These are phyloP conservation scores for Penicillium sp. DNA, from an alignment of 2,329 filamentous ascomycete species.

Conservation along the genomic window DNA sequence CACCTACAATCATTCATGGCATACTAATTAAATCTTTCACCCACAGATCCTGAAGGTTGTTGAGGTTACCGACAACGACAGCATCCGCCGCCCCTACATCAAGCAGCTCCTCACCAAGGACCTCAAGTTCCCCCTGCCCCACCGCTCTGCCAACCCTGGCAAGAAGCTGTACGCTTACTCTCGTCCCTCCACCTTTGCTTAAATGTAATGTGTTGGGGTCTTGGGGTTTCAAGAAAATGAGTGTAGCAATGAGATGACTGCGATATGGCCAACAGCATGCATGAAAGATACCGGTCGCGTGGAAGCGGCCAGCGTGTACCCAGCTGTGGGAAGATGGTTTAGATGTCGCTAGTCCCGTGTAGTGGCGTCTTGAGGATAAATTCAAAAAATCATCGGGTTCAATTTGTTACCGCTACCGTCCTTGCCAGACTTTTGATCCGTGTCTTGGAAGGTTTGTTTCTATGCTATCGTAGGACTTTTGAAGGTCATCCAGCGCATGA, in stretches of 20 bases:
- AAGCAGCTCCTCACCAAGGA: slow-evolving; percentile 93
- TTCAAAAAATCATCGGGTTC: slow-evolving; percentile 34
- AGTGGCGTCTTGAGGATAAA: slow-evolving; percentile 36
- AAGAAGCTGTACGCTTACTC: slow-evolving; percentile 90
- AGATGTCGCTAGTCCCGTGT: slow-evolving; percentile 38
- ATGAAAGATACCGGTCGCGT: slow-evolving; percentile 34
- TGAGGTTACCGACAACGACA: slow-evolving; percentile 89
- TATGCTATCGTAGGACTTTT: no score
- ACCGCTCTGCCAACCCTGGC: slow-evolving; percentile 81
- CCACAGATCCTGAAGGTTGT: slow-evolving; percentile 92
- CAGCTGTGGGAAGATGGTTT: slow-evolving; percentile 32
- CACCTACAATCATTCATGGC: background rate
- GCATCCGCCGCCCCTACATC: slow-evolving; percentile 98
- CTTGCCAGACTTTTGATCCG: background rate
- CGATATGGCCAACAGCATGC: slow-evolving; percentile 39
- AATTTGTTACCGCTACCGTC: slow-evolving; percentile 16
- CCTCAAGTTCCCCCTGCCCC: slow-evolving; percentile 97
- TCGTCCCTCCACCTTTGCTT: slow-evolving; percentile 97
- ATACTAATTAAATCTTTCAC: background rate
- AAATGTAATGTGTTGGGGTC: slow-evolving; percentile 47
- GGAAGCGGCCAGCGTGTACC: slow-evolving; percentile 33
- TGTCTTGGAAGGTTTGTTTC: no score
- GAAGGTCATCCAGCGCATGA: no score
- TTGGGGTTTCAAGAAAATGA: slow-evolving; percentile 29
- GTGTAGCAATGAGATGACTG: slow-evolving; percentile 39